Evolutionary conservation across 139 green algal species (phyloP).

Genomic region (Closterium sp.): DNA sequence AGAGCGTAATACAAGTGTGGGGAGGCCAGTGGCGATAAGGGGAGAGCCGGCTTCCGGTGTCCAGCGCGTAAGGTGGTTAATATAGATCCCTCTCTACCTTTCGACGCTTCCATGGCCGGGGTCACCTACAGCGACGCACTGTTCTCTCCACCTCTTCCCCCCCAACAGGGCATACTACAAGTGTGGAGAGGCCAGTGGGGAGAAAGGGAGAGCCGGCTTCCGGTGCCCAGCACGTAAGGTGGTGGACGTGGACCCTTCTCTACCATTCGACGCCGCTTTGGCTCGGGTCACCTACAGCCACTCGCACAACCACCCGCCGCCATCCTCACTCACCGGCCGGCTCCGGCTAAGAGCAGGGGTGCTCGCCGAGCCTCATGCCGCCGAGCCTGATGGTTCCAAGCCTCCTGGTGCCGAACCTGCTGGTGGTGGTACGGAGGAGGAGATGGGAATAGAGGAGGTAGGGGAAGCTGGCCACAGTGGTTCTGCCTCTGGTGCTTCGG

Average conservation of each 20-base stretch:
- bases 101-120: neutral
- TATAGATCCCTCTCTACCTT: neutral
- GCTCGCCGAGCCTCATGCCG: neutral
- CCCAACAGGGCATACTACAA: too few relatives aligned
- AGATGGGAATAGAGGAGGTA: neutral
- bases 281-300: neutral
- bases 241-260: too few relatives aligned
- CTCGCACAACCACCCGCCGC: neutral
- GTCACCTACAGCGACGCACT: too few relatives aligned
- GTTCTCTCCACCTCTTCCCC: too few relatives aligned
- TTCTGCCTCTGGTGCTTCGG: neutral
- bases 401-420: neutral
- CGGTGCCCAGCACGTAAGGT: too few relatives aligned
- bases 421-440: neutral
- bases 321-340: neutral
- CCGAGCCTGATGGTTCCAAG: neutral
- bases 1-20: neutral
- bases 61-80: neutral
- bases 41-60: neutral
- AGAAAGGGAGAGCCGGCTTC: too few relatives aligned
- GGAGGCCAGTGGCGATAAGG: neutral
- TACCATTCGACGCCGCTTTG: neutral
- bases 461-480: neutral
- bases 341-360: neutral
- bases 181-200: too few relatives aligned